Percentiles rank a stretch among this genome's conserved stretches.
These are phyloP conservation scores for Aspergillus pseudoviridinutans DNA, from an alignment of 2,329 filamentous ascomycete genomes.

Conservation along the genomic window DNA sequence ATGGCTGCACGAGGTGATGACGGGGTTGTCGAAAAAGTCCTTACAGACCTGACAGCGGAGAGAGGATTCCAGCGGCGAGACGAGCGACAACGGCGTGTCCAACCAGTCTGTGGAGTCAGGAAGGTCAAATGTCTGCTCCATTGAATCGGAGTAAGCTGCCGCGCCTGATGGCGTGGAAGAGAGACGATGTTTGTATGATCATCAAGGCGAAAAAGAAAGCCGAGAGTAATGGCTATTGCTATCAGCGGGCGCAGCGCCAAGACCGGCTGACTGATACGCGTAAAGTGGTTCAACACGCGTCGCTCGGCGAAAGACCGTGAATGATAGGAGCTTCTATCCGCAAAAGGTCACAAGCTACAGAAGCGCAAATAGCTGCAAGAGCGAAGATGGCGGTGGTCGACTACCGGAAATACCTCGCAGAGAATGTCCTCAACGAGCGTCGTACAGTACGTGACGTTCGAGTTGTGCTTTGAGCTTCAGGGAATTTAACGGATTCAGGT, in stretches of 20 bases:
- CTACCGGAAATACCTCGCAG: constrained; percentile 69
- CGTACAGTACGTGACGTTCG: constrained; percentile 55
- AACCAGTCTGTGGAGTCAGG: constrained; percentile 49
- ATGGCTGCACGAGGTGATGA: constrained; percentile 91
- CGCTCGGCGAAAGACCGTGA: not conserved
- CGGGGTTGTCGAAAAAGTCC: constrained; percentile 90
- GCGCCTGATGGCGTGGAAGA: not conserved
- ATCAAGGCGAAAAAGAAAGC: constrained; percentile 1
- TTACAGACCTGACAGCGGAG: constrained; percentile 97
- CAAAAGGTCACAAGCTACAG: not conserved
- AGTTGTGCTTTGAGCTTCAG: not conserved
- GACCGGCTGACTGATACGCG: constrained; percentile 41
- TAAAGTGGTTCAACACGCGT: constrained; percentile 39
- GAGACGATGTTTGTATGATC: not conserved
- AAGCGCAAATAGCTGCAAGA: not conserved
- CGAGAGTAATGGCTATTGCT: constrained; percentile 2
- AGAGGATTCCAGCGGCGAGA: constrained; percentile 65
- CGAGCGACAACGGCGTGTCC: constrained; percentile 40
- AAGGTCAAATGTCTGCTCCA: constrained; percentile 37
- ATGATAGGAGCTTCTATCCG: not conserved
- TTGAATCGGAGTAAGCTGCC: constrained; percentile 9
- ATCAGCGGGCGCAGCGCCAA: constrained; percentile 25
- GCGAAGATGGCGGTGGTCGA: constrained; percentile 43
- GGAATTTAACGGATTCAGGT: constrained; percentile 51
- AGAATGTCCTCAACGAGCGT: constrained; percentile 71